Conservation (phyloP, 2,329 filamentous ascomycete genomes). For the Tolypocladium sp. region DNA sequence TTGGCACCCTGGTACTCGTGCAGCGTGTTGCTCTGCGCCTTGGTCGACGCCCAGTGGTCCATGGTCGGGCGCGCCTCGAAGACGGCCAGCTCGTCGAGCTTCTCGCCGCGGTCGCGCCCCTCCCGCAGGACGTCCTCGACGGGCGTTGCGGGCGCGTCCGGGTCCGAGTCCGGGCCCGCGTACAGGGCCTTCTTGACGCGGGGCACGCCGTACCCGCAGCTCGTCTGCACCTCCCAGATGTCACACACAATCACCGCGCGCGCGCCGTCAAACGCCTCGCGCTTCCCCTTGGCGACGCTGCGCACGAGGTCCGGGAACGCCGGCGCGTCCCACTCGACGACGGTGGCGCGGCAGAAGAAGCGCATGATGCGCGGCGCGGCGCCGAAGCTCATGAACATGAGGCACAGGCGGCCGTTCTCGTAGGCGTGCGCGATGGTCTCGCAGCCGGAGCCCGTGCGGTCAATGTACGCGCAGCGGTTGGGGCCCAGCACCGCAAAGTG, state of each 20-base stretch:
- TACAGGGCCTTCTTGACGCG: constrained; percentile 34
- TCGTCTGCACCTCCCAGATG: constrained; percentile 57
- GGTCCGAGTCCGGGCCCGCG: constrained; percentile 4
- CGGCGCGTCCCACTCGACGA: constrained; percentile 50
- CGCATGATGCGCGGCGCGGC: constrained; percentile 51
- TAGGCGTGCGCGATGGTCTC: constrained; percentile 70
- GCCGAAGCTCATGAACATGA: constrained; percentile 65
- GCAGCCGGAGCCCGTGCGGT: constrained; percentile 64
- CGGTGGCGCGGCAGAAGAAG: constrained; percentile 49
- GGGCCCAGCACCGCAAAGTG: constrained; percentile 52
- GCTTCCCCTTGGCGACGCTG: constrained; percentile 25
- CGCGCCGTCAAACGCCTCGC: constrained; percentile 34
- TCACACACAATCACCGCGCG: constrained; percentile 53
- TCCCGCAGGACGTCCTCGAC: constrained; percentile 15
- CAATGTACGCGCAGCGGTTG: constrained; percentile 59
- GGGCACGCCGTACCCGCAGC: constrained; percentile 58
- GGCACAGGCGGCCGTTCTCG: constrained; percentile 65
- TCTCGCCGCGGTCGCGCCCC: constrained; percentile 10
- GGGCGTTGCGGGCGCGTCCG: constrained; percentile 9
- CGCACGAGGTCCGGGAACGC: constrained; percentile 39
- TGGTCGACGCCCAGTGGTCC: constrained; percentile 39
- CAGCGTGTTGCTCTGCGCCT: constrained; percentile 38
- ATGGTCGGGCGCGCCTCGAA: constrained; percentile 49
- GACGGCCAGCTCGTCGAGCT: constrained; percentile 26
- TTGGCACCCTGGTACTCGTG: constrained; percentile 45